Base-by-base conservation (phyloP, 371 early-diverging fungal species). In the Mitosporidium daphniae region DNA sequence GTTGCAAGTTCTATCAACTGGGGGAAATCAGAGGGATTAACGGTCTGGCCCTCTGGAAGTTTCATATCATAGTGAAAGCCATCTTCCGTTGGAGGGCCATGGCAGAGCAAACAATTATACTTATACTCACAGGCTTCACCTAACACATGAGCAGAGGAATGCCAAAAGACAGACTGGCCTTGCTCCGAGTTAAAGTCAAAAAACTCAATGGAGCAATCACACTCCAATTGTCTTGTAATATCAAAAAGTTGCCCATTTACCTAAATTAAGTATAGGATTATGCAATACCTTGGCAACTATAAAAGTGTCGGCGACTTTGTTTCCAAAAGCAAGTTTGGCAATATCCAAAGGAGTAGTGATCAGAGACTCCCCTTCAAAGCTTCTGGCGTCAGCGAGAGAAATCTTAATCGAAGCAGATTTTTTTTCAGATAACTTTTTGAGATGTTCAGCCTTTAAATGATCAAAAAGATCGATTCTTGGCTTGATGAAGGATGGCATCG, bases 51-150 rank as follows among this genome's bases (percentile, higher is more conserved):
- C 16, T 45, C 39, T 25, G 56, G 52, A 32, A 61, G 45, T 13
- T 61, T 60, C 68, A 98, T 77, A 38, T 98, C 94, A 50, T 95
- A 98, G 52, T 72, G 94, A 58, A 95, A 95, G 19, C 98, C 98
- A 37, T 75, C 71, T 34, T 94, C 89, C 28, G 70, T 53, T 25
- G 97, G 94, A 24, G 97, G 97, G 20, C 97, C 97, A 32, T 82
- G 62, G 47, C 86, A 86, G 29, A 98, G 60, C 35, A 77, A 68
- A 48, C 75, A 71, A 27, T 74, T 82, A 39, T 68, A 84, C 51
- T 82, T 75, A 37, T 59, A 59, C 46, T 77, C 82, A 38, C 78
- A 74, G 14, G 93, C 89, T 42, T 86, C 84, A 30, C 99, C 99
- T 25, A 98, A 50, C 40, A 95, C 63, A 48, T 95, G 97, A 1